Conservation (phyloP, 2,329 filamentous ascomycete species). For the Xylariaceae sp. region DNA sequence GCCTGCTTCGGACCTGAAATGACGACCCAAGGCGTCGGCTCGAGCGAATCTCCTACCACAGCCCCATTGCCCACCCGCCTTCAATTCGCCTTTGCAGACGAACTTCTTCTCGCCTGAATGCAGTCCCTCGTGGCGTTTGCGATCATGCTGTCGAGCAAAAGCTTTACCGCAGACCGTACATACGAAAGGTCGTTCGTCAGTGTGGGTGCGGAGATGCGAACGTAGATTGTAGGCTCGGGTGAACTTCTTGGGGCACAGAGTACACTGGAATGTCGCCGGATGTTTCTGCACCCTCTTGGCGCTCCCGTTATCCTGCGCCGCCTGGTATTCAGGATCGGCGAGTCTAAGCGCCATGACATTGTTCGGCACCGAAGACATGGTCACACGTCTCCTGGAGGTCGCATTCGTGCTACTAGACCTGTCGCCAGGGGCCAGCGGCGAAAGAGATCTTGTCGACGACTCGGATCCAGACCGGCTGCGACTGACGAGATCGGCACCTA, state of each 20-base stretch:
- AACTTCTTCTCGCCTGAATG: slow-evolving; percentile 99
- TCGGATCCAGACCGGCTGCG: slow-evolving; percentile 41
- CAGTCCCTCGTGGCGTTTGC: slow-evolving; percentile 92
- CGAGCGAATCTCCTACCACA: slow-evolving; percentile 90
- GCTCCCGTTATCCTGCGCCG: slow-evolving; percentile 53
- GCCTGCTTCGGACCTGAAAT: slow-evolving; percentile 93
- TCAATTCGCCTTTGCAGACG: slow-evolving; percentile 87
- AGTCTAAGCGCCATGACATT: slow-evolving; percentile 78
- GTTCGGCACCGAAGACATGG: slow-evolving; percentile 57
- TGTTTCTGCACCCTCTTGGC: slow-evolving; percentile 92
- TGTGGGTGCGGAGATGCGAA: slow-evolving; percentile 92
- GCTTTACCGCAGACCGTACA: slow-evolving; percentile 96
- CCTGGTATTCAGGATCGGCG: slow-evolving; percentile 80
- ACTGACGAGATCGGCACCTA: slow-evolving; percentile 41
- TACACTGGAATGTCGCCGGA: slow-evolving; percentile 94
- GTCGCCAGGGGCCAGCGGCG: slow-evolving; percentile 56
- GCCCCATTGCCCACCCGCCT: slow-evolving; percentile 79
- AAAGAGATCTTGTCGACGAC: slow-evolving; percentile 41
- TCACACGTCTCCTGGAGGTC: slow-evolving; percentile 52
- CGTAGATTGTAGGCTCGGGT: slow-evolving; percentile 94
- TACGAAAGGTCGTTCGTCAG: slow-evolving; percentile 93
- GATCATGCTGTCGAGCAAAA: slow-evolving; percentile 94
- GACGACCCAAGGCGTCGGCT: slow-evolving; percentile 86
- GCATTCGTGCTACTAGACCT: slow-evolving; percentile 43
- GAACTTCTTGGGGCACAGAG: slow-evolving; percentile 88